These are phyloP conservation scores for Xylariaceae sp. DNA, from an alignment of 2,329 filamentous ascomycete genomes.

Conservation along the genomic window DNA sequence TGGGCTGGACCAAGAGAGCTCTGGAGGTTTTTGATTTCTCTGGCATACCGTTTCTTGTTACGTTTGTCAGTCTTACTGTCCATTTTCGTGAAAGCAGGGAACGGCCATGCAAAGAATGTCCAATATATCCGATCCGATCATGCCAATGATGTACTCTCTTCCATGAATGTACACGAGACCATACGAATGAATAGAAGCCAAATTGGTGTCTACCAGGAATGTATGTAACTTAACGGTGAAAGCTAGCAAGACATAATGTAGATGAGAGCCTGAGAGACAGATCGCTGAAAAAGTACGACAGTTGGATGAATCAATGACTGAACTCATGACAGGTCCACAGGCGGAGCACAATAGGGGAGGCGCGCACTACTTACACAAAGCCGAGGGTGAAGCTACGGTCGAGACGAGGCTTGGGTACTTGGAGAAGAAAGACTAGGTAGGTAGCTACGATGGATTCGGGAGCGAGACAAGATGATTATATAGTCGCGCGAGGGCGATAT, in stretches of 20 bases:
- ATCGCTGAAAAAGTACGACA: background rate
- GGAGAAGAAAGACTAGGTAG: too few relatives aligned
- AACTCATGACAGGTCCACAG: background rate
- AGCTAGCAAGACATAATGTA: background rate
- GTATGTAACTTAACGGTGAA: background rate
- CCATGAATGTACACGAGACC: background rate
- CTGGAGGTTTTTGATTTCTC: conserved; percentile 13
- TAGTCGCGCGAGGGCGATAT: too few relatives aligned
- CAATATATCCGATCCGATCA: background rate
- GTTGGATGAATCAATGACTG: conserved; percentile 5
- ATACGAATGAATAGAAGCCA: background rate
- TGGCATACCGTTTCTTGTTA: conserved; percentile 7
- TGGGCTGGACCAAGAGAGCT: conserved; percentile 19
- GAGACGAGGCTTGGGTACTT: background rate
- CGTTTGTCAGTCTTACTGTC: conserved; percentile 13
- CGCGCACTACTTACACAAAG: conserved; percentile 10
- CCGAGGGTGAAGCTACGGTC: background rate
- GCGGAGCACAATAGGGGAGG: background rate
- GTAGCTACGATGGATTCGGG: too few relatives aligned
- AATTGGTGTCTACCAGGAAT: background rate
- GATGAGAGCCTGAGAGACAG: background rate
- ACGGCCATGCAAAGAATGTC: background rate
- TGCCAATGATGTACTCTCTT: background rate
- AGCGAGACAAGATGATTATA: too few relatives aligned
- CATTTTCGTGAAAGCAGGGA: conserved; percentile 8